phyloP scores from a whole-genome alignment of 805 yeast species.

The Candida ipomoeae region DNA sequence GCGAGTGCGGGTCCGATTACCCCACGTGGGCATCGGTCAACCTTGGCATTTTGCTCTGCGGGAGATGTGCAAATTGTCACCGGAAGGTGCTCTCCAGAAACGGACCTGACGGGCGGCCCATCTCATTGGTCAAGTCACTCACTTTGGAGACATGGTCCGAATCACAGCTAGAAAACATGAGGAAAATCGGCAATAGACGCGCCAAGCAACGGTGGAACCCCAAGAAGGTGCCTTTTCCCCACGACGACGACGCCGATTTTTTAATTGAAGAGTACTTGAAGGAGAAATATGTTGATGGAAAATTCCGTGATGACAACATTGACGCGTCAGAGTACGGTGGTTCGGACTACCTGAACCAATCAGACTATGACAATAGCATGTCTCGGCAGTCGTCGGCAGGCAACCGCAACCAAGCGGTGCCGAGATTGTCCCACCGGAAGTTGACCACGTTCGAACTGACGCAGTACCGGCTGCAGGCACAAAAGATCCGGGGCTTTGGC shows the following conservation, averaged over 20 bases:
- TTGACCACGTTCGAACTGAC: slow-evolving; percentile 51
- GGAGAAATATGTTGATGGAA: slow-evolving; percentile 66
- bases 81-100: slow-evolving; percentile 41
- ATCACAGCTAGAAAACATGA: slow-evolving; percentile 46
- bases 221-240: slow-evolving; percentile 63
- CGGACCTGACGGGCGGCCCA: slow-evolving; percentile 43
- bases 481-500: slow-evolving; percentile 47
- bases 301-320: slow-evolving; percentile 43
- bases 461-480: slow-evolving; percentile 47
- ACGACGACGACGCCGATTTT: slow-evolving; percentile 60
- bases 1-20: slow-evolving; percentile 66
- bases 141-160: slow-evolving; percentile 68
- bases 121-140: slow-evolving; percentile 66
- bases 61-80: slow-evolving; percentile 80
- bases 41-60: slow-evolving; percentile 73
- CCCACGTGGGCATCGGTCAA: slow-evolving; percentile 57
- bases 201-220: slow-evolving; percentile 67
- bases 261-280: slow-evolving; percentile 56
- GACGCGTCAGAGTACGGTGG: slow-evolving; percentile 35
- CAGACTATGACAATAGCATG: slow-evolving; percentile 8
- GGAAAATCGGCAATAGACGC: slow-evolving; percentile 57
- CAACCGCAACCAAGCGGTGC: slow-evolving; percentile 20
- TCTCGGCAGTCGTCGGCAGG: slow-evolving; percentile 16
- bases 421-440: slow-evolving; percentile 46
- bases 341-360: slow-evolving; percentile 3